Evolutionary conservation across 2,329 filamentous ascomycete genomes (phyloP), one percentile per base, ranked within the genome.

Genomic region (Aspergillus aculeatus): DNA sequence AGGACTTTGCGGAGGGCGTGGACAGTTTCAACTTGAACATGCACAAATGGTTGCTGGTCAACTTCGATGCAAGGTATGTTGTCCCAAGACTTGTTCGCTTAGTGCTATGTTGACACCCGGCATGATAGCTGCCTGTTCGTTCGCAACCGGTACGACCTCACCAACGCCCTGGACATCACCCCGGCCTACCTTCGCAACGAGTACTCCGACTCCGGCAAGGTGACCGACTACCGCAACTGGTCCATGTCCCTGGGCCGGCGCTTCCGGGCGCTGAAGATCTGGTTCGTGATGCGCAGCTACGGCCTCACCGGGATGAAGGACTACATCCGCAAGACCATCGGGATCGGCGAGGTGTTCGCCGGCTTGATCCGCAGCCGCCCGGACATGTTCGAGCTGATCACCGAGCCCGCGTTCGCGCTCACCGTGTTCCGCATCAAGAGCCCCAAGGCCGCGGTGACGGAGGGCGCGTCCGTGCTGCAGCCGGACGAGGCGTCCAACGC

Each of bases 171-270:
- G 47, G 88, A 86, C 71, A 89, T 95, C 72, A 89, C 89, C 16
- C 91, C 91, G 0, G 84, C 89, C 4, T 97, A 96, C 79, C 85
- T 97, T 29, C 84, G 87, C 64, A 97, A 97, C 77, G 80, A 86
- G 4, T 92, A 88, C 78, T 90, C 89, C 3, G 91, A 95, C 68
- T 85, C 84, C 41, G 92, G 92, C 0, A 83, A 94, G 2, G 94
- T 97, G 1, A 96, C 92, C 24, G 94, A 98, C 77, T 97, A 96
- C 80, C 86, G 94, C 50, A 93, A 98, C 81, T 98, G 94, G 94
- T 92, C 96, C 78, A 96, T 98, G 69, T 92, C 94, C 0, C 86
- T 98, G 0, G 94, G 94, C 9, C 83, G 94, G 2, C 84, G 94
- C 16, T 98, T 98, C 83, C 85, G 94, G 61, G 87, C 89, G 2